Evolutionary conservation across 1,139 yeast species (phyloP).

Genomic region (Zygotorulaspora mrakii): DNA sequence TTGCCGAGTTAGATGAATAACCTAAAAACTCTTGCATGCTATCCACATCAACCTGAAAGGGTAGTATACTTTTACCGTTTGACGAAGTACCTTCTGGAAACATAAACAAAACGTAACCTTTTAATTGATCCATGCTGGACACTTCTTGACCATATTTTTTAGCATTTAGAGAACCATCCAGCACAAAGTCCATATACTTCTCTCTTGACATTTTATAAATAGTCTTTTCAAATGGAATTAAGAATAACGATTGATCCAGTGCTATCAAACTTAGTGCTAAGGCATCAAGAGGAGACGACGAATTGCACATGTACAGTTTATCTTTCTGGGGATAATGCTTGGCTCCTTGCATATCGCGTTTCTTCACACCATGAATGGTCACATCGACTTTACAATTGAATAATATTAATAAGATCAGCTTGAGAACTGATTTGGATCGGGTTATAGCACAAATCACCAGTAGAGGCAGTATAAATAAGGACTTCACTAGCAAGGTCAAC

Average conservation of each 20-base stretch:
- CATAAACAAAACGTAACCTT: constrained; percentile 44
- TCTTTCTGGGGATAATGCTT: constrained; percentile 42
- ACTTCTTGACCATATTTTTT: constrained; percentile 20
- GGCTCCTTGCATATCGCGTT: constrained; percentile 40
- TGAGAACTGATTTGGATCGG: constrained; percentile 17
- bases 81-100: constrained; percentile 70
- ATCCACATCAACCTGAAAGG: constrained; percentile 39
- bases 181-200: constrained; percentile 41
- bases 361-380: constrained; percentile 51
- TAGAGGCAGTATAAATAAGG: constrained; percentile 18
- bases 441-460: constrained; percentile 12
- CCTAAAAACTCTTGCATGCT: constrained; percentile 24
- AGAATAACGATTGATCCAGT: constrained; percentile 39
- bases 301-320: constrained; percentile 51
- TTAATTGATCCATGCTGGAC: constrained; percentile 19
- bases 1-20: constrained; percentile 11
- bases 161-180: constrained; percentile 24
- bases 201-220: constrained; percentile 40
- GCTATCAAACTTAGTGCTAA: constrained; percentile 39
- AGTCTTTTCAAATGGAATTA: constrained; percentile 47
- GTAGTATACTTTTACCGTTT: constrained; percentile 57
- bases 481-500: constrained; percentile 25
- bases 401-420: constrained; percentile 24
- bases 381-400: constrained; percentile 38
- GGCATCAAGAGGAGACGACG: constrained; percentile 54